Evolutionary conservation across 257 asterid species (phyloP), one percentile per base, ranked within the genome.

Genomic region (Voacanga thouarsii): DNA sequence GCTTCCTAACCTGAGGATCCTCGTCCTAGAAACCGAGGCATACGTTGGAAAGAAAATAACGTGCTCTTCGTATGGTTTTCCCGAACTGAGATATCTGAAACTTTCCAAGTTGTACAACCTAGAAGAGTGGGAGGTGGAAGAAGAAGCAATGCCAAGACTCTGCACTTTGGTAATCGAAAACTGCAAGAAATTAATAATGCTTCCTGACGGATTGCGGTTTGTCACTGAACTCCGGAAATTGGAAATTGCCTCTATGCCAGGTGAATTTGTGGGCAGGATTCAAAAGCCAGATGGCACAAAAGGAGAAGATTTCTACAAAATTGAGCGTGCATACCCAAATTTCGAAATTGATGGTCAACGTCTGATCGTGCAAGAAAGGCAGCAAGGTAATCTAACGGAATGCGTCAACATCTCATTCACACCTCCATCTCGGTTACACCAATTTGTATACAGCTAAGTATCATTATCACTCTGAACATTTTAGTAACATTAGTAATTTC

Each of bases 141-240:
- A 3, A 0, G 53, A 7, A 33, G 80, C 83, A 43, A 57, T 87
- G 90, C 83, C 84, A 3, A 12, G 11, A 37, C 85, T 87, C 12
- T 71, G 53, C 2, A 53, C 24, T 77, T 69, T 87, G 37, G 28
- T 11, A 44, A 69, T 84, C 15, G 63, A 76, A 5, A 39, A 73
- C 1, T 84, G 83, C 44, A 12, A n/a, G 5, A 15, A 33, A 3
- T 47, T 80, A 67, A 33, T 15, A 72, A n/a, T 4, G 71, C 65
- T 81, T 18, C 86, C 83, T 3, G 6, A 39, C 10, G 73, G 49
- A 9, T 69, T 83, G 45, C 8, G 5, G 19, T 12, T 3, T 12
- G 41, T 47, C 24, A 23, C 7, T 21, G 15, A 6, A 23, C 51
- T 80, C 3, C 26, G 3, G 3, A 53, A 49, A 24, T 26, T 81